phyloP scores from a whole-genome alignment of 228 moss, liverwort and hornwort genomes.

The Sphagnum fallax region DNA sequence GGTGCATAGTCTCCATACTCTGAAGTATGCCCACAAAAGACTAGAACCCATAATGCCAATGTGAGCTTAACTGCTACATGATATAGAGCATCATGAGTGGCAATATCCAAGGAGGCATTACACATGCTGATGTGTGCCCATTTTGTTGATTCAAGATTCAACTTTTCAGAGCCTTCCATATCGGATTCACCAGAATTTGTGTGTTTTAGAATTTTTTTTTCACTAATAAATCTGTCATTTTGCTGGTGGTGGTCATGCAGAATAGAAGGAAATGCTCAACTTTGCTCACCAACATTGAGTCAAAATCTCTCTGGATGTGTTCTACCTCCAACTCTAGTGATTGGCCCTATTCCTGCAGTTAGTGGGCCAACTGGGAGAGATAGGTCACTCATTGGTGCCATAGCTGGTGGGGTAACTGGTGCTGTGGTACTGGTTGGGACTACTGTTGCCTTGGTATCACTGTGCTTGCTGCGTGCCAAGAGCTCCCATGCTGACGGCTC shows the following conservation, averaged over 20 bases:
- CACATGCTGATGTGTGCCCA: no score
- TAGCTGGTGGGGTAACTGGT: constrained; percentile 43
- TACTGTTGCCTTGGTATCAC: constrained; percentile 16
- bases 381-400: constrained; percentile 23
- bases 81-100: no score
- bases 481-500: constrained; percentile 37
- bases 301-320: constrained; percentile 34
- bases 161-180: no score
- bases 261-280: constrained; percentile 29
- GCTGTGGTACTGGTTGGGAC: constrained; percentile 22
- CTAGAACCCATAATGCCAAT: no score
- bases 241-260: constrained; percentile 6
- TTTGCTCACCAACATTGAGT: constrained; percentile 31
- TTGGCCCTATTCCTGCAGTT: constrained; percentile 18
- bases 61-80: no score
- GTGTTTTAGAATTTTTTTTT: no score
- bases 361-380: constrained; percentile 3
- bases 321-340: constrained; percentile 17
- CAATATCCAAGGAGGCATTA: no score
- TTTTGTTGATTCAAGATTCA: no score
- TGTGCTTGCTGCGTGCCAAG: constrained; percentile 38
- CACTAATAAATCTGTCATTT: no score
- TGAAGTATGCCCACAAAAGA: no score
- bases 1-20: no score
- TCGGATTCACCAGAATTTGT: no score